A percentile compares a stretch with the other conserved stretches of the same genome.
Conservation (phyloP, 148 eudicot species). For the Persicaria maculosa region DNA sequence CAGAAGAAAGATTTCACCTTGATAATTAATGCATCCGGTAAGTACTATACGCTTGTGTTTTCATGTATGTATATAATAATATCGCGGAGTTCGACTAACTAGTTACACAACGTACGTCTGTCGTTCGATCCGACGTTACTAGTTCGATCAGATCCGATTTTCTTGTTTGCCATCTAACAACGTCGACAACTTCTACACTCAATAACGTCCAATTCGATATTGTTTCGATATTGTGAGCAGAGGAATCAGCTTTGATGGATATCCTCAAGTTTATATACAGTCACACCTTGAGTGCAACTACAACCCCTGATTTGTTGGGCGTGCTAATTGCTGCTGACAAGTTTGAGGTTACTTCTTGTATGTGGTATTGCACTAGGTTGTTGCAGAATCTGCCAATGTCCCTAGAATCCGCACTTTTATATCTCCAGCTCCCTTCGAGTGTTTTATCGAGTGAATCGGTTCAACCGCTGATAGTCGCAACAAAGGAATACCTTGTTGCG, state of each 20-base stretch:
- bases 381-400: slow-evolving; percentile 59
- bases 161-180: too few species aligned
- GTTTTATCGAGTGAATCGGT: slow-evolving; percentile 69
- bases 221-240: slow-evolving; percentile 24
- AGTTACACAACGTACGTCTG: too few species aligned
- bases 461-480: slow-evolving; percentile 67
- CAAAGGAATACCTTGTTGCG: slow-evolving; percentile 58
- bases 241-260: slow-evolving; percentile 74
- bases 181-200: too few species aligned
- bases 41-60: not conserved
- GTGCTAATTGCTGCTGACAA: slow-evolving; percentile 76
- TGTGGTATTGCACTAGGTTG: slow-evolving; percentile 54
- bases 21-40: not conserved
- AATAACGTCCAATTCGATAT: too few species aligned
- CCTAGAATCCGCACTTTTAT: slow-evolving; percentile 60
- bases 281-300: slow-evolving; percentile 38
- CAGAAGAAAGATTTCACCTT: not conserved
- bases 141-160: too few species aligned
- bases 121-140: too few species aligned
- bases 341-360: slow-evolving; percentile 74
- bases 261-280: slow-evolving; percentile 73
- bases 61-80: not conserved
- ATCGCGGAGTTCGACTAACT: too few species aligned
- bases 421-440: slow-evolving; percentile 72
- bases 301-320: slow-evolving; percentile 55